Evolutionary conservation across 148 eudicot species (phyloP).

Genomic region (Fagopyrum homotropicum): DNA sequence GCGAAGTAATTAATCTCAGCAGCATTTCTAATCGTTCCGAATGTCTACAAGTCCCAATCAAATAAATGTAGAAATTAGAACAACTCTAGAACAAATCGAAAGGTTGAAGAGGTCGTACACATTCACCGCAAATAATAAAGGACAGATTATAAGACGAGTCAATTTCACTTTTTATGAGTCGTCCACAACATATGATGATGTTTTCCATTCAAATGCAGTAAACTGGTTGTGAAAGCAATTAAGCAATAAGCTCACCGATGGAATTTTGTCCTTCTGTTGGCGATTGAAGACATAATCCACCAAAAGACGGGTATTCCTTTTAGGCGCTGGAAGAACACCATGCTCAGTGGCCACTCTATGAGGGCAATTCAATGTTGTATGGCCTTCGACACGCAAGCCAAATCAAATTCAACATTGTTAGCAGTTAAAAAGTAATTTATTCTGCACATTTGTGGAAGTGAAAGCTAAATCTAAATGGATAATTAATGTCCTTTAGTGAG

Average conservation of each 20-base stretch:
- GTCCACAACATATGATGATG: neutral
- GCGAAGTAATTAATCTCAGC: neutral
- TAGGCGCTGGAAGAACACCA: constrained; percentile 77
- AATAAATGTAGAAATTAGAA: neutral
- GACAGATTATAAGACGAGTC: neutral
- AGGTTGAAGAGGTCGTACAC: neutral
- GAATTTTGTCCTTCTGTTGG: constrained; percentile 56
- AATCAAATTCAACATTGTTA: constrained; percentile 9
- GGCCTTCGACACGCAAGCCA: constrained; percentile 51
- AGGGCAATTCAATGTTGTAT: constrained; percentile 86
- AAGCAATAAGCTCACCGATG: constrained; percentile 42
- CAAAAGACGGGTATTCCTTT: constrained; percentile 39
- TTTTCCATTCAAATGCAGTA: neutral
- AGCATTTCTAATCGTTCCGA: neutral
- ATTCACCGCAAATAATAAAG: neutral
- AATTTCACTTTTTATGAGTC: neutral
- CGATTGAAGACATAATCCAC: constrained; percentile 74
- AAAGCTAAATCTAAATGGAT: neutral
- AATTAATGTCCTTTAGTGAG: neutral
- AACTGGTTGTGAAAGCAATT: neutral
- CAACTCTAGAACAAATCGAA: neutral
- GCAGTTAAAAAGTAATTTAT: neutral
- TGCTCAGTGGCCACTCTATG: constrained; percentile 81
- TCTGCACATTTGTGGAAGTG: neutral
- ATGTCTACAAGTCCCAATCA: neutral